Conservation (phyloP, 306 rosid species). For the Coriaria nepalensis region DNA sequence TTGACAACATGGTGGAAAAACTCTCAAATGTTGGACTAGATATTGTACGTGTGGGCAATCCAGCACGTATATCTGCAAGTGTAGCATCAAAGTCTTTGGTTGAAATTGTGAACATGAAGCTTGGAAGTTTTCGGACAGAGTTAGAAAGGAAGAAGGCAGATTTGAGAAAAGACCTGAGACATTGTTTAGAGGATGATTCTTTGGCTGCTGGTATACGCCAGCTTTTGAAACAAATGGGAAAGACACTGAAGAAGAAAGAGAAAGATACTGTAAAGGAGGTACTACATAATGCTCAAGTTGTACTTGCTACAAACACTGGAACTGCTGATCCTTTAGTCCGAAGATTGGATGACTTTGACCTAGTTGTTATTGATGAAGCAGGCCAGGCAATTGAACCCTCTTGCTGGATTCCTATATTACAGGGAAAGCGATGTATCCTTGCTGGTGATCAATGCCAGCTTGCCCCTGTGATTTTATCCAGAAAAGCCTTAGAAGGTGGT, state of each 20-base stretch:
- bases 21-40: constrained; percentile 41
- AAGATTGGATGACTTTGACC: constrained; percentile 50
- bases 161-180: constrained; percentile 63
- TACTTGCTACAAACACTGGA: constrained; percentile 78
- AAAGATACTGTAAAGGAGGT: constrained; percentile 59
- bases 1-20: constrained; percentile 77
- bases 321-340: constrained; percentile 68
- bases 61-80: constrained; percentile 54
- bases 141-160: constrained; percentile 70
- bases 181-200: constrained; percentile 64
- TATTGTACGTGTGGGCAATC: constrained; percentile 76
- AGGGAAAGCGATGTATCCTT: constrained; percentile 67
- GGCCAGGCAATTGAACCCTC: constrained; percentile 88
- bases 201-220: constrained; percentile 84
- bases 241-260: constrained; percentile 62
- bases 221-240: constrained; percentile 62
- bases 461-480: constrained; percentile 72
- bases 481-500: constrained; percentile 74
- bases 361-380: constrained; percentile 75
- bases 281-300: constrained; percentile 60
- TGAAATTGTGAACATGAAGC: constrained; percentile 57
- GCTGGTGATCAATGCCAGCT: constrained; percentile 86
- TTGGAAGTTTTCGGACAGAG: constrained; percentile 43
- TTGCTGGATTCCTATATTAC: constrained; percentile 72
- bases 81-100: constrained; percentile 64